Base-by-base conservation (phyloP, 2,329 filamentous ascomycete genomes). In the Diaporthe vaccinii region DNA sequence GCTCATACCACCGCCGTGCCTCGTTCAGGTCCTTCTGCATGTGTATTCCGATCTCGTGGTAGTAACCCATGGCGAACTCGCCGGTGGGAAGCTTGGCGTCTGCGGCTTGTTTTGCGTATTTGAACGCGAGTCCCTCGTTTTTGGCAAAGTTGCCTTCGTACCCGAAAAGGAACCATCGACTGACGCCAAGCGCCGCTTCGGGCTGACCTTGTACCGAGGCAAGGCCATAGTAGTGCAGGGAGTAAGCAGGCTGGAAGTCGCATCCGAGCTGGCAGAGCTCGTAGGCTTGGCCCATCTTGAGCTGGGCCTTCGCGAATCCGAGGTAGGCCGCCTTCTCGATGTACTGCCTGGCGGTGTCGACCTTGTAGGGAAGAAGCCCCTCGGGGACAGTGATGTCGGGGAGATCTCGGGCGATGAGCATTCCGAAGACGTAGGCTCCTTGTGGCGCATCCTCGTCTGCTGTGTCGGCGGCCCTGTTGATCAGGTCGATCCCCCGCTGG, bases 131-230 rank as follows among this genome's bases (percentile, higher is more conserved):
- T 82, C 96, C 94, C 84, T 99, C 97, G 80, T 98, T 98, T 88
- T 98, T 98, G 76, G 94, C 91, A 81, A 99, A 98, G 9, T 97
- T 89, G 31, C 93, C 93, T 79, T 98, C 96, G 78, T 97, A 96
- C 3, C 97, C 97, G 81, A 98, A 98, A 39, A 99, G 89, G 82
- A 98, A 99, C 97, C 97, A 99, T 84, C 98, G 97, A 84, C 96
- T 98, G 76, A 99, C 95, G 39, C 96, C 95, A 85, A 99, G 94
- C 76, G 98, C 95, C 0, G 96, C 97, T 83, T 99, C 97, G 0
- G 95, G 89, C 80, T 98, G 95, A 25, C 96, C 96, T 85, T 98
- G 97, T 78, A 94, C 93, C 17, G 97, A 94, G 31, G 97, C 96
- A 44, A 99, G 89, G 51, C 95, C 95, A 81, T 98, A 98, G 86